phyloP scores from a whole-genome alignment of 306 rosid species.

The Rosa persica region DNA sequence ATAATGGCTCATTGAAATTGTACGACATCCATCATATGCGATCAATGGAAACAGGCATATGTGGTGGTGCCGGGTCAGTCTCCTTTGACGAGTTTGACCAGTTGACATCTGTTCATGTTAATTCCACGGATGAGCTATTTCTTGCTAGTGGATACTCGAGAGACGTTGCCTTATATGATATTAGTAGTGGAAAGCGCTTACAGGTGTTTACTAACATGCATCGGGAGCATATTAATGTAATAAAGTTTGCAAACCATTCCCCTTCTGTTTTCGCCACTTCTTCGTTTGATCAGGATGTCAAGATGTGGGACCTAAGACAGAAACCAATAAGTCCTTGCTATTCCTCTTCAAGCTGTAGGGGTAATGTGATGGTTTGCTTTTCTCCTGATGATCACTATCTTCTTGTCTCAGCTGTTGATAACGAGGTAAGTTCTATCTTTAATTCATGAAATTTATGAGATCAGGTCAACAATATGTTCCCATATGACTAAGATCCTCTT shows the following conservation, averaged over 20 bases:
- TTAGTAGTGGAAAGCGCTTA: slow-evolving; percentile 58
- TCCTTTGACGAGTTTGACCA: slow-evolving; percentile 75
- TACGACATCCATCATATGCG: slow-evolving; percentile 54
- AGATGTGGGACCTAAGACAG: slow-evolving; percentile 92
- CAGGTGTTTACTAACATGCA: slow-evolving; percentile 79
- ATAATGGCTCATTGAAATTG: slow-evolving; percentile 76
- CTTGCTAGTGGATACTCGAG: slow-evolving; percentile 88
- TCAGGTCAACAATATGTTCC: background rate
- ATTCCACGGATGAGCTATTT: slow-evolving; percentile 70
- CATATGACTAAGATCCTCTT: background rate
- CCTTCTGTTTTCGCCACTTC: slow-evolving; percentile 80
- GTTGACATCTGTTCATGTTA: slow-evolving; percentile 85
- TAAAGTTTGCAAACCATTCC: slow-evolving; percentile 79
- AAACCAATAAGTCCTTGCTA: slow-evolving; percentile 65
- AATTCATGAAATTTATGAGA: slow-evolving; percentile 7
- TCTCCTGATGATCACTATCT: slow-evolving; percentile 89
- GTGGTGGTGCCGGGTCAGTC: slow-evolving; percentile 43
- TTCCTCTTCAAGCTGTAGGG: slow-evolving; percentile 71
- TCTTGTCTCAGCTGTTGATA: slow-evolving; percentile 81
- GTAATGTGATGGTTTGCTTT: slow-evolving; percentile 92
- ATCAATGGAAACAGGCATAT: slow-evolving; percentile 33
- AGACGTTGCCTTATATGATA: slow-evolving; percentile 81
- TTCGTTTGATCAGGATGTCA: slow-evolving; percentile 79
- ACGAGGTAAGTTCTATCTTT: slow-evolving; percentile 51
- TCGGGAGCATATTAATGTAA: slow-evolving; percentile 76